These are phyloP conservation scores for Flaveria ramosissima DNA, from an alignment of 129 eudicot genomes.

Conservation along the genomic window DNA sequence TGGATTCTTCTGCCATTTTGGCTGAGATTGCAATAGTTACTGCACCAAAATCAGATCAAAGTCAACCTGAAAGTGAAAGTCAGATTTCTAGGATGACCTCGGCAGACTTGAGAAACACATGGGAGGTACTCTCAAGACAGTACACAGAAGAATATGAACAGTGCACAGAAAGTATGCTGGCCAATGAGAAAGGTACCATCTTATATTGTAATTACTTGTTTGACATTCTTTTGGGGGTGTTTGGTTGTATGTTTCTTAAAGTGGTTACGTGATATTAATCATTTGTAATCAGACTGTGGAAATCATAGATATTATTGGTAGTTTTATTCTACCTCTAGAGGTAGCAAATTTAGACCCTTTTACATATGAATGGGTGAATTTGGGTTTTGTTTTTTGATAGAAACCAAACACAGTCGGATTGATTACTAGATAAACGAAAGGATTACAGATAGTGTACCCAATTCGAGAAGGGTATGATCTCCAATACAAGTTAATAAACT, in stretches of 20 bases:
- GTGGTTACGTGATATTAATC: background rate
- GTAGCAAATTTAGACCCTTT: background rate
- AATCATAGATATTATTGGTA: background rate
- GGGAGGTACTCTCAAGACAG: slow-evolving; percentile 70
- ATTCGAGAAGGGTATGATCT: no score
- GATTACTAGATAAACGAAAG: no score
- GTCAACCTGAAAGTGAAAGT: slow-evolving; percentile 39
- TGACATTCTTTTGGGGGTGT: background rate
- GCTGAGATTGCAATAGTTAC: slow-evolving; percentile 83
- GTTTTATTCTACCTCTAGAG: no score
- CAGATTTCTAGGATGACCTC: slow-evolving; percentile 68
- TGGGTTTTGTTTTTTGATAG: background rate
- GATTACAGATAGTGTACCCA: no score
- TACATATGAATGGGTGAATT: background rate
- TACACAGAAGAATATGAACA: slow-evolving; percentile 86
- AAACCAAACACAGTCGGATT: no score
- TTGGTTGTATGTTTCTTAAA: background rate
- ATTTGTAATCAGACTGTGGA: background rate
- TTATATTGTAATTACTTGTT: background rate
- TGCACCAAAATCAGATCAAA: slow-evolving; percentile 73
- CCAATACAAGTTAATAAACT: no score
- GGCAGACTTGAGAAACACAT: slow-evolving; percentile 67
- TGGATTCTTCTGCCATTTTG: slow-evolving; percentile 91
- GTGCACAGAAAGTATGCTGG: slow-evolving; percentile 68
- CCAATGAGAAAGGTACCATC: slow-evolving; percentile 47